phyloP scores from a whole-genome alignment of 164 flowering plant species.

The Platanus orientalis region DNA sequence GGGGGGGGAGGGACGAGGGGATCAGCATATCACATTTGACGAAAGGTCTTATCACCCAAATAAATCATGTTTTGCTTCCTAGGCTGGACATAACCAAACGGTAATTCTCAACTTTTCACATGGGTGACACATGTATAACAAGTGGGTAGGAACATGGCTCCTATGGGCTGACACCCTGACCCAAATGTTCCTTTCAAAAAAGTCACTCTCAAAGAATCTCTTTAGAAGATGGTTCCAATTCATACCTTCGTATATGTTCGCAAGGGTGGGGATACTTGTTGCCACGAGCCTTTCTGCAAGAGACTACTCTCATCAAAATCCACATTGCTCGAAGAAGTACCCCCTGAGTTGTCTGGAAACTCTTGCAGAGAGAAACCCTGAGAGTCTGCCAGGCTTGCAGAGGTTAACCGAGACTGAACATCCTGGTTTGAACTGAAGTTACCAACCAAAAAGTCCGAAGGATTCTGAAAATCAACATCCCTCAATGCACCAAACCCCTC shows the following conservation, averaged over 20 bases:
- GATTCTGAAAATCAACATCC: conserved; percentile 45
- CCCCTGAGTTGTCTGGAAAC: conserved; percentile 73
- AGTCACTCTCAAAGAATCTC: not conserved
- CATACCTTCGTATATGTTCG: conserved; percentile 92
- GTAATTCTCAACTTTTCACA: not conserved
- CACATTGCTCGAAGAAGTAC: conserved; percentile 81
- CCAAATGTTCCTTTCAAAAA: not conserved
- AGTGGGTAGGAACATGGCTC: not conserved
- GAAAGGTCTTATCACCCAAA: not conserved
- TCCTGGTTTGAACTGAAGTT: conserved; percentile 73
- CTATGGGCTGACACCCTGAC: not conserved
- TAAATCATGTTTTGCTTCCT: not conserved
- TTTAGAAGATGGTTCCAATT: not conserved
- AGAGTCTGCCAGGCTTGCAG: conserved; percentile 74
- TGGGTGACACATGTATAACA: not conserved
- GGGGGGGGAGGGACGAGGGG: no score
- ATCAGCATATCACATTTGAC: not conserved
- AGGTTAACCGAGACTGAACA: conserved; percentile 89
- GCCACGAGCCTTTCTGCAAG: conserved; percentile 68
- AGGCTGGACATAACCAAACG: not conserved
- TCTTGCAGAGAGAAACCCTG: conserved; percentile 70
- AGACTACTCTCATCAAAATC: conserved; percentile 67
- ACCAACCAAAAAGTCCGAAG: conserved; percentile 54
- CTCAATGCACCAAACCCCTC: conserved; percentile 53
- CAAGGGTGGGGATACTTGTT: conserved; percentile 67